These are phyloP conservation scores for Euptelea pleiosperma DNA, from an alignment of 164 flowering plant species.

Conservation along the genomic window DNA sequence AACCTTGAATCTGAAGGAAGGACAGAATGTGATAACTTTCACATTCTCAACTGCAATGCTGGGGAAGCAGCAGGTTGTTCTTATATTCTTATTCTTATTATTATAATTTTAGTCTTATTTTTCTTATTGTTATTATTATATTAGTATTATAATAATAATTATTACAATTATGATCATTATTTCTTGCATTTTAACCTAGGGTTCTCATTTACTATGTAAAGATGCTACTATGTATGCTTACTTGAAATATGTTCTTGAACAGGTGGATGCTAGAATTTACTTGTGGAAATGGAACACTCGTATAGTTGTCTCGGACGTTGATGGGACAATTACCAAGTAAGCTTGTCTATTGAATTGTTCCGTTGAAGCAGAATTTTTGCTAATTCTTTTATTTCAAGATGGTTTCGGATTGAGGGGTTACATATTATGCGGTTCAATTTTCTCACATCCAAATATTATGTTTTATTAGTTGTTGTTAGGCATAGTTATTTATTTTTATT, in stretches of 20 bases:
- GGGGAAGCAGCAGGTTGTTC: slow-evolving; percentile 83
- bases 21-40: slow-evolving; percentile 67
- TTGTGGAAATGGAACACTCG: slow-evolving; percentile 97
- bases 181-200: slow-evolving; percentile 7
- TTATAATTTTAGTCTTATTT: not conserved
- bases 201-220: not conserved
- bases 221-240: not conserved
- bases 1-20: slow-evolving; percentile 78
- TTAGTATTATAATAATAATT: not conserved
- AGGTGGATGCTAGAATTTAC: slow-evolving; percentile 95
- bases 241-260: slow-evolving; percentile 21
- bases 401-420: not conserved
- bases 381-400: not conserved
- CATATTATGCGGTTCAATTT: too few relatives aligned
- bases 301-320: slow-evolving; percentile 93
- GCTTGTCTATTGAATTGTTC: slow-evolving; percentile 11
- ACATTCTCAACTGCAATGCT: slow-evolving; percentile 89
- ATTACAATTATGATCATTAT: not conserved
- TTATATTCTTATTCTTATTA: slow-evolving; percentile 4
- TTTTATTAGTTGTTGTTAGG: too few relatives aligned
- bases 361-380: not conserved
- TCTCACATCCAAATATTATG: too few relatives aligned
- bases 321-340: slow-evolving; percentile 97
- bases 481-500: not conserved
- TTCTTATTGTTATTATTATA: not conserved